Evolutionary conservation across 768 basidiomycete species (phyloP).

Genomic region (Xerocomus spinulosus): DNA sequence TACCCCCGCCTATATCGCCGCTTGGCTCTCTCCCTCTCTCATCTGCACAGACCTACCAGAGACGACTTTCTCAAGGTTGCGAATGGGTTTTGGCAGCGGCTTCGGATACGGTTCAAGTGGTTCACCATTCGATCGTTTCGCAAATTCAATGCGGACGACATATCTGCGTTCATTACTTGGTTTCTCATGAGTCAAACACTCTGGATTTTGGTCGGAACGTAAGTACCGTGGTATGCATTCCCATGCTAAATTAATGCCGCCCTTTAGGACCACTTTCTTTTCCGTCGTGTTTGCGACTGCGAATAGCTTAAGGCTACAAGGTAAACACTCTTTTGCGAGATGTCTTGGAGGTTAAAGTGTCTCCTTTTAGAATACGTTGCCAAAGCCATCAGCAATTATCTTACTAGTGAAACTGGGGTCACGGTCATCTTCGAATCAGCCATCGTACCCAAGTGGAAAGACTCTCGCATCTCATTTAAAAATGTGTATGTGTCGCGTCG

Average conservation of each 20-base stretch:
- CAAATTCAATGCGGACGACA: constrained; percentile 93
- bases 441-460: constrained; percentile 96
- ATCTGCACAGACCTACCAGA: constrained; percentile 72
- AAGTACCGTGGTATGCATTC: not conserved
- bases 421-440: constrained; percentile 96
- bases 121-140: constrained; percentile 93
- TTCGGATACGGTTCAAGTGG: constrained; percentile 94
- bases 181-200: constrained; percentile 93
- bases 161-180: constrained; percentile 94
- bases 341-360: constrained; percentile 2
- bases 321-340: constrained; percentile 35
- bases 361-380: constrained; percentile 69
- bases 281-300: constrained; percentile 86
- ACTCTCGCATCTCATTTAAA: constrained; percentile 92
- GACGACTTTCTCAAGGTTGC: constrained; percentile 88
- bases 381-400: constrained; percentile 81
- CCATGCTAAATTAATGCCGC: constrained; percentile 2
- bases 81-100: constrained; percentile 85
- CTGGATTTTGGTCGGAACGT: constrained; percentile 89
- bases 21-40: constrained; percentile 75
- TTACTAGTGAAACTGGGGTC: constrained; percentile 90
- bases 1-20: constrained; percentile 79
- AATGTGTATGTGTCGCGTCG: constrained; percentile 92
- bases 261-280: constrained; percentile 83
- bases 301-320: constrained; percentile 83